Conservation (phyloP, 495 filamentous ascomycete species). For the Hypoxylon subgilvum region DNA sequence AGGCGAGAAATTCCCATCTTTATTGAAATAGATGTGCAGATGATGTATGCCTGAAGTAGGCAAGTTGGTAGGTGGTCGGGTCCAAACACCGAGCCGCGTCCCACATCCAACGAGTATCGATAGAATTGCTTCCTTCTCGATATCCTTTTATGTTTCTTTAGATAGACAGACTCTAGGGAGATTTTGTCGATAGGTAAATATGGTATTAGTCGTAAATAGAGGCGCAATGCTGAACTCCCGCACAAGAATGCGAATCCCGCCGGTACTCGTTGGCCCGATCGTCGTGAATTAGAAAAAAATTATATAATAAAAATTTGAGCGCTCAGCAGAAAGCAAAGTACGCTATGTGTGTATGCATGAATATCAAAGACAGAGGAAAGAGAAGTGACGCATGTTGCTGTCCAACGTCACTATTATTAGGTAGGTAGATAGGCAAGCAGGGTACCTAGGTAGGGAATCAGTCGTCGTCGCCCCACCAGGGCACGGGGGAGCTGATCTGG, state of each 20-base stretch:
- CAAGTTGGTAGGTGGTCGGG: not conserved
- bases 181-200: slow-evolving; percentile 2
- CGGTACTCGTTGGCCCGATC: slow-evolving; percentile 18
- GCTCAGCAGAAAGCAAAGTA: slow-evolving; percentile 16
- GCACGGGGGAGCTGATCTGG: slow-evolving; percentile 42
- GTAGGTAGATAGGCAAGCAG: too few relatives aligned
- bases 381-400: not conserved
- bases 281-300: slow-evolving; percentile 16
- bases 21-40: too few relatives aligned
- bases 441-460: too few relatives aligned
- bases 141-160: not conserved
- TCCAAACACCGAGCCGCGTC: not conserved
- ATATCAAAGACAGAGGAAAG: slow-evolving; percentile 15
- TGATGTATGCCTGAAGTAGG: not conserved
- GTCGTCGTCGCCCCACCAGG: slow-evolving; percentile 52
- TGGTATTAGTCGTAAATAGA: slow-evolving; percentile 33
- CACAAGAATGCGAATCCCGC: slow-evolving; percentile 15
- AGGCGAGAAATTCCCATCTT: not conserved
- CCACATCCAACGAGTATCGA: not conserved
- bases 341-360: slow-evolving; percentile 4
- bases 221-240: slow-evolving; percentile 27
- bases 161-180: not conserved
- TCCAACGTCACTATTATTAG: too few relatives aligned
- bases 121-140: not conserved
- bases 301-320: slow-evolving; percentile 7